Evolutionary conservation across 208 protist genomes (phyloP).

Genomic region (Acanthamoeba healyi): DNA sequence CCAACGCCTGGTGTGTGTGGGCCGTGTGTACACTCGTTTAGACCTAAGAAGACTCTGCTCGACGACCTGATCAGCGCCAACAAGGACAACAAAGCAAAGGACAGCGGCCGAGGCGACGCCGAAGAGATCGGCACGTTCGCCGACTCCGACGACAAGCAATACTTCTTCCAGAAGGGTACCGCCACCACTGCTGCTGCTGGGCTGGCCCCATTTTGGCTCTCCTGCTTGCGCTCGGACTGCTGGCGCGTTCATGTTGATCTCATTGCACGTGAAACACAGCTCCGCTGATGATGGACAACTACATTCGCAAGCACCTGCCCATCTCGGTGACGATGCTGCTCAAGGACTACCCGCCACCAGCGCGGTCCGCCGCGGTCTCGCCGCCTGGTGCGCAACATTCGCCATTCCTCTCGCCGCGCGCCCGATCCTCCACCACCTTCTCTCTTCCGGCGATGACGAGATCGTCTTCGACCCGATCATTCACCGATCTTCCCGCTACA

Average conservation of each 20-base stretch:
- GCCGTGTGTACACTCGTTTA: no score
- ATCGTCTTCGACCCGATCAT: constrained; percentile 23
- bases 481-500: neutral
- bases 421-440: neutral
- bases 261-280: neutral
- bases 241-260: neutral
- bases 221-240: no score
- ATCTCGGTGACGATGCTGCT: constrained; percentile 6
- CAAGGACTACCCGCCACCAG: constrained; percentile 10
- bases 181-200: no score
- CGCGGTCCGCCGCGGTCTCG: neutral
- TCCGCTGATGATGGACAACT: constrained; percentile 59
- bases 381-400: neutral
- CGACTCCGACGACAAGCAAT: constrained; percentile 34
- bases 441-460: neutral
- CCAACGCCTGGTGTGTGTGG: no score
- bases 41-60: constrained; percentile 51
- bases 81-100: neutral
- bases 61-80: constrained; percentile 55
- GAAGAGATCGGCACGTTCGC: neutral
- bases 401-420: neutral
- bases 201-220: neutral
- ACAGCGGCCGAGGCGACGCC: neutral
- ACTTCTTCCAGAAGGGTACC: constrained; percentile 54
- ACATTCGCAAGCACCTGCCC: constrained; percentile 48